Base-by-base conservation (phyloP, 139 green algal genomes). In the Spirogloea muscicola region DNA sequence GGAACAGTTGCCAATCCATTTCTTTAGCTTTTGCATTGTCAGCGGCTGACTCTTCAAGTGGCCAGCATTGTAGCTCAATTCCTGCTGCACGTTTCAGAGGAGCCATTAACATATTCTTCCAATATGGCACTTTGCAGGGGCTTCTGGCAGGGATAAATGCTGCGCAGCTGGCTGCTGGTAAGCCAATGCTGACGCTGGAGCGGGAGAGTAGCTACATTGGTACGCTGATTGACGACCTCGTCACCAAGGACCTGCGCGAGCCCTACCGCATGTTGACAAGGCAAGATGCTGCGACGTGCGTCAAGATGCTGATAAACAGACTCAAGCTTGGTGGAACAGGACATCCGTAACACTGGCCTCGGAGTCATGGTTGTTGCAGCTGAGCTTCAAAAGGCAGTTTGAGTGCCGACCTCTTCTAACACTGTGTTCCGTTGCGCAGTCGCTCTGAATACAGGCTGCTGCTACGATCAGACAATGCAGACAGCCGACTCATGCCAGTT, bases 191-290 rank as follows among this genome's bases (percentile, higher is more conserved):
- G 6, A 58, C 73, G 7, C 68, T 97, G 3, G 41, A 89, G 0
- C 82, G 94, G 3, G 86, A 94, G 49, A 90, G 78, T 36, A 91
- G 83, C 58, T 97, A 96, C 84, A 78, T 97, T 2, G 94, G 94
- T 59, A 98, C 94, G 0, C 87, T 98, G 0, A 81, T 97, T 3
- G 94, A 98, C 80, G 94, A 98, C 81, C 83, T 98, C 43, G 91
- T 96, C 2, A 97, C 91, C 27, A 97, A 97, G 82, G 94, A 97
- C 66, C 73, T 97, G 58, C 73, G 90, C 46, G 94, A 98, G 75
- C 94, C 94, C 0, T 98, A 98, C 87, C 88, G 94, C 63, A 95
- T 98, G 91, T 90, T 98, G 55, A 97, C 91, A 1, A 90, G 82
- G 67, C 49, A 49, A 49, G 63, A n/a, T 29, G n/a, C 27, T 34